Base-by-base conservation (phyloP, 1,284 basidiomycete genomes). In the Kwoniella shivajii region DNA sequence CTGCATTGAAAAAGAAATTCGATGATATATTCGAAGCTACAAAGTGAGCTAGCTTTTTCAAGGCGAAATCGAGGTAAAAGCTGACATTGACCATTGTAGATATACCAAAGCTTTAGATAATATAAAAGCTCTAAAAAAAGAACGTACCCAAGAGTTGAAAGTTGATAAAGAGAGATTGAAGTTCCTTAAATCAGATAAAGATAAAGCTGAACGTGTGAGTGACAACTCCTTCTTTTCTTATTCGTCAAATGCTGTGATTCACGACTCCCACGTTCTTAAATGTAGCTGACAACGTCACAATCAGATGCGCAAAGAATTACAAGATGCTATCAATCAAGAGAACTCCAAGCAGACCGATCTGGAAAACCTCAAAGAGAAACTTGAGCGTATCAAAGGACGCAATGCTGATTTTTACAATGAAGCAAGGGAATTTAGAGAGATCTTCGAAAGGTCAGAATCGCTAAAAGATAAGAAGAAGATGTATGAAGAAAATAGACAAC, bases 21-120 rank as follows among this genome's bases (percentile, higher is more conserved):
- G 96, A 99, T 69, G 96, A 99, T 71, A 99, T 99, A 63, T 99
- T 99, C 67, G 96, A 99, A 75, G 96, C 96, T 1, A 99, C 95
- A 1, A 88, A 88, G 90, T 92, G 56, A 54, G 81, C 68, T 52
- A 4, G 9, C 36, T 3, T 9, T 16, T 34, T 20, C 37, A 20
- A 39, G 18, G 16, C 4, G 39, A 3, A 22, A 45, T 22, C 14
- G 48, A 24, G 46, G 5, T 46, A n/a, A 9, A 29, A 34, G n/a
- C 38, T 41, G 14, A 51, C 26, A 14, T 45, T 39, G 45, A 47
- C 24, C 11, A 11, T 24, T n/a, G 5, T 33, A 94, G 92, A 67
- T 97, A 95, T 73, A 98, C 95, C 1, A 99, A 99, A 73, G 96
- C 96, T 1, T 83, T 99, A 2, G 92, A 97, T 65, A 87, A 88